Base-by-base conservation (phyloP, 2,329 filamentous ascomycete genomes). In the Colletotrichum gloeosporioides region DNA sequence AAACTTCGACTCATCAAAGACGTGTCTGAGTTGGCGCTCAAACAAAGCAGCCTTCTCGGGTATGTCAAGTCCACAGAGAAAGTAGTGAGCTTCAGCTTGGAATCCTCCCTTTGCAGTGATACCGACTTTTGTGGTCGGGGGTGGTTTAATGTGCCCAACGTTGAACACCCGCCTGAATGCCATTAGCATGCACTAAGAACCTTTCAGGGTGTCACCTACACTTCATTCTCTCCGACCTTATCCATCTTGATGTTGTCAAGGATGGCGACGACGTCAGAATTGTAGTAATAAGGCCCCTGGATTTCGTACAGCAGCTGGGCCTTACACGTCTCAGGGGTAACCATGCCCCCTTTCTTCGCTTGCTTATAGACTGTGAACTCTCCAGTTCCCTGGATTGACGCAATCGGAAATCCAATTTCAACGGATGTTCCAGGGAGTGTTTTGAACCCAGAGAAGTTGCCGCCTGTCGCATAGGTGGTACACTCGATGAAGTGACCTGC, bases 401-500 rank as follows among this genome's bases (percentile, higher is more conserved):
- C 88, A 73, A 91, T 90, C 1, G 87, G 88, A 63, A 88, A 88
- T 5, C 88, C 85, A 22, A 88, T 83, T 66, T 88, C 85, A 0
- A 81, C 34, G 2, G 44, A 66, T 29, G 44, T 78, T 2, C 88
- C 84, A 0, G 81, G 71, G 65, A 86, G 85, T 13, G 87, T 82
- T 71, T 86, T 85, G 75, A 87, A 87, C 2, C 89, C 89, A 0
- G 88, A 84, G 69, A 90, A 91, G 73, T 91, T 91, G 0, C 83
- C 87, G 0, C 89, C 89, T 2, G 88, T 90, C 8, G 88, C 86
- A 77, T 90, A 91, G 0, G 86, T 84, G 5, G 86, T 87, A 79
- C 88, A 90, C 77, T 90, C 88, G 70, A 89, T 89, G 18, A 89
- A 79, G 80, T 90, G 87, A 2, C 87, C 88, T 1, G 87, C 87